Evolutionary conservation across 768 basidiomycete species (phyloP), one percentile per base, ranked within the genome.

Genomic region (Pholiota conissans): DNA sequence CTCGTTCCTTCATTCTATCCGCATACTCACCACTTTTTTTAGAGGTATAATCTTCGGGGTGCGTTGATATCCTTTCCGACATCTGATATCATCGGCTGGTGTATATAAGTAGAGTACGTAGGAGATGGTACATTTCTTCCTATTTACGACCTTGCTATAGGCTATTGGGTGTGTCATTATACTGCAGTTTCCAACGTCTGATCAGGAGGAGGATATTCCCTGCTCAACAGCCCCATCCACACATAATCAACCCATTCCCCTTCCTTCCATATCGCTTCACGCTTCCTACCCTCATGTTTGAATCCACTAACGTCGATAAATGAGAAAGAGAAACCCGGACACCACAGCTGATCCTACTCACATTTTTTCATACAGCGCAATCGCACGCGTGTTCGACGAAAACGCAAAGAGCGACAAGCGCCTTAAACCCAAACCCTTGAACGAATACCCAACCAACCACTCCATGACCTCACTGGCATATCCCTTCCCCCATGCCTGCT

Each of bases 201-300:
- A 6, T 5, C n/a, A 39, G 37, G 37, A 39, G 48, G 11, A 51
- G 8, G 13, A 52, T 52, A 52, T 39, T 52, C 51, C 16, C 9
- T 39, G 24, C 34, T 20, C 13, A 52, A 37, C 16, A 52, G 3
- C 6, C 51, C 51, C 51, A 52, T 52, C 34, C 34, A 52, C 8
- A 52, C 14, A 24, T 26, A 4, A 22, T 52, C 51, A 10, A 52
- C 51, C 51, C 51, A 52, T 18, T 40, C 26, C 11, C 51, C 51
- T 13, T 52, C 35, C 37, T 52, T 52, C 51, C 51, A 52, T n/a
- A 35, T 3, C 14, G 51, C 51, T 18, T 52, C 35, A 8, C 51
- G 51, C 37, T 52, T 28, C 9, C 51, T 52, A 3, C 51, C 51
- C 24, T 52, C 51, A 8, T 39, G 35, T 30, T 52, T 52, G 34